Conservation (phyloP, 2,329 filamentous ascomycete species). For the Erysiphe neolycopersici region DNA sequence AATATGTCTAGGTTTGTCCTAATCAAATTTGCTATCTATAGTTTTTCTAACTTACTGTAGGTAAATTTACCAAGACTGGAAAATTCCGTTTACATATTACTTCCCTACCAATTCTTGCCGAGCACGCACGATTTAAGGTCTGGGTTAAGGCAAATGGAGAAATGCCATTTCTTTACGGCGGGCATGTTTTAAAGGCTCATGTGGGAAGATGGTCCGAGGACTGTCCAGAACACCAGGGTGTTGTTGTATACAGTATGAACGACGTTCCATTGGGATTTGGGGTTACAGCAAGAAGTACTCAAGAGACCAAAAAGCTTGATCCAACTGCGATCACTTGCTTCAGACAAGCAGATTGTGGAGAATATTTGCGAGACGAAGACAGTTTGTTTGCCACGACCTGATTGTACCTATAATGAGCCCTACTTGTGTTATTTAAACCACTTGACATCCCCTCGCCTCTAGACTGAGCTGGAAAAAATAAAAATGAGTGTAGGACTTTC, state of each 20-base stretch:
- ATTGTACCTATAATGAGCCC: not conserved
- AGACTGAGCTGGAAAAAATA: no score
- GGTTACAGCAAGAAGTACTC: slow-evolving; percentile 64
- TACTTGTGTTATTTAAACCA: no score
- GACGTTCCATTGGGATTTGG: slow-evolving; percentile 89
- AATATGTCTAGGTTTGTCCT: slow-evolving; percentile 39
- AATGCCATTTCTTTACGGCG: slow-evolving; percentile 92
- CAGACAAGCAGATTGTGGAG: slow-evolving; percentile 77
- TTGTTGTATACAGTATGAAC: slow-evolving; percentile 75
- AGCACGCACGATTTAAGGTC: slow-evolving; percentile 84
- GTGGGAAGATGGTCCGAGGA: slow-evolving; percentile 64
- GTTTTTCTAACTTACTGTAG: slow-evolving; percentile 16
- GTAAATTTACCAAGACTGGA: slow-evolving; percentile 88
- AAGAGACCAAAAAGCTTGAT: slow-evolving; percentile 59
- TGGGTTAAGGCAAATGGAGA: slow-evolving; percentile 93
- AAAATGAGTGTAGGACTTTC: no score
- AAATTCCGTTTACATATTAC: slow-evolving; percentile 93
- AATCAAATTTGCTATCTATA: not conserved
- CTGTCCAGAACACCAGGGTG: slow-evolving; percentile 75
- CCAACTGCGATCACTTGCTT: slow-evolving; percentile 78
- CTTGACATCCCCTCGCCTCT: no score
- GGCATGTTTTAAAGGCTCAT: slow-evolving; percentile 63
- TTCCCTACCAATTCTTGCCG: slow-evolving; percentile 57
- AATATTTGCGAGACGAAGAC: slow-evolving; percentile 71
- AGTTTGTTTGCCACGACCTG: slow-evolving; percentile 27